Base-by-base conservation (phyloP, 495 filamentous ascomycete species). In the Extremus antarcticus region DNA sequence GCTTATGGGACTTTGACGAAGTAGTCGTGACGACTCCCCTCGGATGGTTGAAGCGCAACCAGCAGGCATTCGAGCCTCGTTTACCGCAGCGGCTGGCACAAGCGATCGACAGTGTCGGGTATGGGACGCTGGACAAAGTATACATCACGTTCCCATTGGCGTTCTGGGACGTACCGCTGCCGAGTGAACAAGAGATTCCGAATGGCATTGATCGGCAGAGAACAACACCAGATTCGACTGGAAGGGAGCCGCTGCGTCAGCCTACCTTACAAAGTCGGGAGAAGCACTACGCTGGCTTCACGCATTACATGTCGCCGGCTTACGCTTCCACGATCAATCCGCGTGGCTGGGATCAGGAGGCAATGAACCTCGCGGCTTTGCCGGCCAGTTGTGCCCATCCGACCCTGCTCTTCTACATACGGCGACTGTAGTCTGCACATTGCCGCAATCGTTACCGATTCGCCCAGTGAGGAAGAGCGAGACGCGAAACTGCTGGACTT, bases 341-440 rank as follows among this genome's bases (percentile, higher is more conserved):
- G 1, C 22, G 72, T 10, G 62, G 71, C 13, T 94, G 88, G 88
- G 83, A 82, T 60, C 86, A 89, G 70, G 86, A 92, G 71, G 74
- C 77, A 58, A 72, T 95, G 56, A 89, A 90, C 53, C 73, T 98
- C 29, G 80, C 84, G 43, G 78, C 85, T 2, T 74, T 95, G 19
- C 75, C 80, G 0, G 56, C 61, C 0, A 63, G 73, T 0, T 76
- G 70, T 60, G 76, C 83, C 3, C 90, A 95, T 29, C 87, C 92
- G 13, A 95, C 90, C 1, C 76, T 98, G 19, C 78, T 98, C 22
- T 98, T 94, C 76, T 98, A 98, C 74, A 82, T 89, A 85, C 63
- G 92, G 90, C 7, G 68, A 74, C 38, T 76, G 75, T 53, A 70
- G 74, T 43, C 64, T 69, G 0, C 66, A 81, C 55, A 72, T 85